Percentiles rank a stretch among this genome's conserved stretches.
These are phyloP conservation scores for Phalaenopsis hybrid DNA, from an alignment of 116 monocot genomes.

Conservation along the genomic window DNA sequence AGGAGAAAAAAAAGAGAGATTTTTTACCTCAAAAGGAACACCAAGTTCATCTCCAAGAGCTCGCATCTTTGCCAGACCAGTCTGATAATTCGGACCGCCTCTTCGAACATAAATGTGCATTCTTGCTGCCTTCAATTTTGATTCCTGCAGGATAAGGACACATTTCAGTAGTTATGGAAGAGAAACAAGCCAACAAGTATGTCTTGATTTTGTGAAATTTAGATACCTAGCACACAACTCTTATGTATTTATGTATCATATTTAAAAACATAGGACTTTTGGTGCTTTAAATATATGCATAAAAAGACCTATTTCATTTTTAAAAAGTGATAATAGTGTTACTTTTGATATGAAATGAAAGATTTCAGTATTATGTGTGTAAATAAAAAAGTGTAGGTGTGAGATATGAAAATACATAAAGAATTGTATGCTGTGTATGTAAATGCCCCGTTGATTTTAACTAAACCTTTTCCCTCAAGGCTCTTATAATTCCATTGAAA, in stretches of 20 bases:
- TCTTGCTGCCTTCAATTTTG: constrained; percentile 81
- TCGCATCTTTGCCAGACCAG: constrained; percentile 88
- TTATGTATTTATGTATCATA: too few species aligned
- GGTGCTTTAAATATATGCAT: too few species aligned
- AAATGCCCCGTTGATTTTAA: background rate
- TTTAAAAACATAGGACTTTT: too few species aligned
- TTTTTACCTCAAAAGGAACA: constrained; percentile 73
- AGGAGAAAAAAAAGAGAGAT: background rate
- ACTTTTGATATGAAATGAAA: too few species aligned
- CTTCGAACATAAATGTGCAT: constrained; percentile 92
- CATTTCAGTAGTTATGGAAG: background rate
- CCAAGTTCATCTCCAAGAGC: constrained; percentile 71
- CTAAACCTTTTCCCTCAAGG: constrained; percentile 77
- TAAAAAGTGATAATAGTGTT: too few species aligned
- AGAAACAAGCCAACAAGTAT: background rate
- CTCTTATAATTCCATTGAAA: constrained; percentile 80
- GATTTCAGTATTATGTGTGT: too few species aligned
- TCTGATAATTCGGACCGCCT: constrained; percentile 96
- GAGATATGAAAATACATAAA: too few species aligned
- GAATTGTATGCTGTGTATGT: too few species aligned
- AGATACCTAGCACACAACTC: too few species aligned
- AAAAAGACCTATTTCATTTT: too few species aligned
- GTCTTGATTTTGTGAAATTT: too few species aligned
- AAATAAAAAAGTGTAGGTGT: too few species aligned
- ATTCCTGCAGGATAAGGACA: constrained; percentile 39